Evolutionary conservation across 768 basidiomycete species (phyloP).

Genomic region (Boletus fagicola): DNA sequence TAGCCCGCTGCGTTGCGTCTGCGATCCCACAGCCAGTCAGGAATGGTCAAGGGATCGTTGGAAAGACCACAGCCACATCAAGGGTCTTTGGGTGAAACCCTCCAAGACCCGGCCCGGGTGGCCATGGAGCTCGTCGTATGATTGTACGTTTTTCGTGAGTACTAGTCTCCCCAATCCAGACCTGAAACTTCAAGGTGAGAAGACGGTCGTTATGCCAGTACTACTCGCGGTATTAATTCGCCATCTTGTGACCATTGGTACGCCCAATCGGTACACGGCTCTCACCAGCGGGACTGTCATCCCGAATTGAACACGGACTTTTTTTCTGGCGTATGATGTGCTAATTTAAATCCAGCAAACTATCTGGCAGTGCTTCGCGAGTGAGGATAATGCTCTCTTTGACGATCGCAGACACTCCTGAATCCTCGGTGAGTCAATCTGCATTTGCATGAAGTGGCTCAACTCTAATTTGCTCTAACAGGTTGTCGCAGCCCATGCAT

Average conservation of each 20-base stretch:
- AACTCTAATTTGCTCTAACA: not conserved
- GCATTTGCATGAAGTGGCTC: not conserved
- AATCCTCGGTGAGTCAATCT: not conserved
- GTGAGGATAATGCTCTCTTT: not conserved
- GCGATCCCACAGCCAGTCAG: too few species aligned
- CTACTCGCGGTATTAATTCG: not conserved
- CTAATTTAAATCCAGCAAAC: not conserved
- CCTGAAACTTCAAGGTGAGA: too few species aligned
- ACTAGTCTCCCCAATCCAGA: too few species aligned
- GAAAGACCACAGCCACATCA: too few species aligned
- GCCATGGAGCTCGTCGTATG: not conserved
- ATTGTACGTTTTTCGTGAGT: too few species aligned
- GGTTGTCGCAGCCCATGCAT: not conserved
- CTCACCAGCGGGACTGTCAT: not conserved
- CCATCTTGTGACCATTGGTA: not conserved
- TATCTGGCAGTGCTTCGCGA: too few species aligned
- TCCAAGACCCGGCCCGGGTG: too few species aligned
- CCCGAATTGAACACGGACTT: not conserved
- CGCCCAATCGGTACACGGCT: not conserved
- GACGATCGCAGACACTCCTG: not conserved
- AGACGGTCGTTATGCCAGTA: not conserved
- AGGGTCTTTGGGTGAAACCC: too few species aligned
- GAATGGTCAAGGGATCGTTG: too few species aligned
- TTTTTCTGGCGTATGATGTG: not conserved
- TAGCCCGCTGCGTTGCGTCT: too few species aligned